phyloP scores from a whole-genome alignment of 257 asterid species.

The Petrea volubilis region DNA sequence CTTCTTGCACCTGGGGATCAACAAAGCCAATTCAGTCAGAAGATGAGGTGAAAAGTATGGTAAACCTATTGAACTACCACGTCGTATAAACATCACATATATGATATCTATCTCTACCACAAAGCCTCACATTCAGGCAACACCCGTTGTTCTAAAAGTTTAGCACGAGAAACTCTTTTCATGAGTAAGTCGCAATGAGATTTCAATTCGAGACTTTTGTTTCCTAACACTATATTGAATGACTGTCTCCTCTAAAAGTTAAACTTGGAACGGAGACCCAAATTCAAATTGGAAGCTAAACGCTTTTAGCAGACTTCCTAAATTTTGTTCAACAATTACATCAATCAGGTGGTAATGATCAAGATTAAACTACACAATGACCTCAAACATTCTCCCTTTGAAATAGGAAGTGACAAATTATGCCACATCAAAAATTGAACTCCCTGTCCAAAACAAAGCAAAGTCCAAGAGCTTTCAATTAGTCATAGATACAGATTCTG shows the following conservation, averaged over 20 bases:
- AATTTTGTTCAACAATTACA: background rate
- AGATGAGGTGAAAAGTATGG: background rate
- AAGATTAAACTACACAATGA: background rate
- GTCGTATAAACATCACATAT: no score
- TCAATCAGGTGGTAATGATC: background rate
- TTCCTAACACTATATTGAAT: no score
- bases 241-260: no score
- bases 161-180: no score
- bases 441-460: background rate
- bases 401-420: background rate
- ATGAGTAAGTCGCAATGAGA: no score
- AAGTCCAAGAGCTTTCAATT: background rate
- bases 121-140: no score
- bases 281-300: background rate
- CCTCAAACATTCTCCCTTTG: background rate
- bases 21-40: background rate
- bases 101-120: no score
- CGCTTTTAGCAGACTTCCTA: background rate
- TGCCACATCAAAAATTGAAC: background rate
- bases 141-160: no score
- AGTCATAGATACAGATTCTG: background rate
- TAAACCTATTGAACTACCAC: no score
- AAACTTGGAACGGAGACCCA: background rate
- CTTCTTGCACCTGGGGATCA: slow-evolving; percentile 78
- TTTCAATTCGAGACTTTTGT: no score